Base-by-base conservation (phyloP, 2,329 filamentous ascomycete genomes). In the Cercospora sp. region DNA sequence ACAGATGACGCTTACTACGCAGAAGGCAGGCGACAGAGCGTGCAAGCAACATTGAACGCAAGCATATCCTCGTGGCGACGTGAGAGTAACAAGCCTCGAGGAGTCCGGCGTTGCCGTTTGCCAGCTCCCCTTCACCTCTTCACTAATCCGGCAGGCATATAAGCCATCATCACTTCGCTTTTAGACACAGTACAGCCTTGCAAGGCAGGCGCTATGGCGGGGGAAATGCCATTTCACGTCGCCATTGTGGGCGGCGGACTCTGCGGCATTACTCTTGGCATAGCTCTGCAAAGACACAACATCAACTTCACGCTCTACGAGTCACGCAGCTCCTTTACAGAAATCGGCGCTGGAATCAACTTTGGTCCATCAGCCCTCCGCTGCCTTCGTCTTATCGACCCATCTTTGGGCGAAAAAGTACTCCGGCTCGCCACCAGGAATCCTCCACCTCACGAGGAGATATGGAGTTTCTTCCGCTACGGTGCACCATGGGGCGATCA, bases 381-480 rank as follows among this genome's bases (percentile, higher is more conserved):
- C 88, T 80, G 94, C 92, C 87, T 99, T 93, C 76, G 97, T 89
- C 86, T 98, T 93, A 78, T 89, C 67, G 83, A 84, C 39, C 83
- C 84, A 1, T 77, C 77, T 12, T 63, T 76, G 2, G 72, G 72
- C 31, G 73, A 76, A 12, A 71, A 70, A 23, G 74, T 83, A 39
- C 72, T 74, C 39, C 72, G 77, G 7, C 78, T 81, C 0, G 79
- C 78, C 23, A 83, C 81, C 0, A 73, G 72, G 7, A 83, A 83
- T 66, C 72, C 73, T 23, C 65, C 73, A 1, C 73, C 70, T n/a
- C 78, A 81, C 67, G 68, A 75, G 63, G 67, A 78, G 6, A 70
- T 78, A 6, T 83, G 79, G 78, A 80, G 83, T 69, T 74, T 78
- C 60, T 80, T 80, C 51, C 75, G 79, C 8, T 74, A 79, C 62